These are phyloP conservation scores for Cryptococcus amylolentus DNA, from an alignment of 1,284 basidiomycete species.

Conservation along the genomic window DNA sequence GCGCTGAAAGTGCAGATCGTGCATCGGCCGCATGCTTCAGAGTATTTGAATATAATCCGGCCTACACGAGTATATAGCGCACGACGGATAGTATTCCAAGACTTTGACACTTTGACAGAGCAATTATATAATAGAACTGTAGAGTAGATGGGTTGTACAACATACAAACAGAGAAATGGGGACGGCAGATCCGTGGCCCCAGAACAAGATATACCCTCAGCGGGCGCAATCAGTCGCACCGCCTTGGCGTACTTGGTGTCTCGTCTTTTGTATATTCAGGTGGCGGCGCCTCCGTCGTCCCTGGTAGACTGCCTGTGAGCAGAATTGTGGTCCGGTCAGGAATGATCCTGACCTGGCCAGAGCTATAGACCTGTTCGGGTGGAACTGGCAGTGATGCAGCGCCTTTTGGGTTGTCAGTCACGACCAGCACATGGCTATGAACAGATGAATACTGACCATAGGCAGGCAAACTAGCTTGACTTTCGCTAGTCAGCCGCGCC, in stretches of 20 bases:
- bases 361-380: constrained; percentile 4
- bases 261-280: constrained; percentile 5
- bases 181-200: not conserved
- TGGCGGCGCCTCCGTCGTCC: constrained; percentile 1
- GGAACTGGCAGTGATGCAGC: constrained; percentile 11
- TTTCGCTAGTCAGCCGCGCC: constrained; percentile 3
- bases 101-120: not conserved
- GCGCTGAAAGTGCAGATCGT: no score
- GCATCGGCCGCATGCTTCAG: no score
- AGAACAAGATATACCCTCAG: not conserved
- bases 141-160: not conserved
- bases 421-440: no score
- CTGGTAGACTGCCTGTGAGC: not conserved
- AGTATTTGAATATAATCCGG: no score
- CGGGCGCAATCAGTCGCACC: not conserved
- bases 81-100: no score
- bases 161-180: not conserved
- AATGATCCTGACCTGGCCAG: constrained; percentile 1
- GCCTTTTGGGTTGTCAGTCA: not conserved
- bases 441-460: constrained; percentile 9
- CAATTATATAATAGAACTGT: not conserved
- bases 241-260: not conserved
- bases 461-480: constrained; percentile 14
- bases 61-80: no score
- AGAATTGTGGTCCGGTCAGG: not conserved